A percentile compares a stretch with the other conserved stretches of the same genome.
Evolutionary conservation across 163 green algal genomes (phyloP).

Genomic region (Chloromonas sp.): DNA sequence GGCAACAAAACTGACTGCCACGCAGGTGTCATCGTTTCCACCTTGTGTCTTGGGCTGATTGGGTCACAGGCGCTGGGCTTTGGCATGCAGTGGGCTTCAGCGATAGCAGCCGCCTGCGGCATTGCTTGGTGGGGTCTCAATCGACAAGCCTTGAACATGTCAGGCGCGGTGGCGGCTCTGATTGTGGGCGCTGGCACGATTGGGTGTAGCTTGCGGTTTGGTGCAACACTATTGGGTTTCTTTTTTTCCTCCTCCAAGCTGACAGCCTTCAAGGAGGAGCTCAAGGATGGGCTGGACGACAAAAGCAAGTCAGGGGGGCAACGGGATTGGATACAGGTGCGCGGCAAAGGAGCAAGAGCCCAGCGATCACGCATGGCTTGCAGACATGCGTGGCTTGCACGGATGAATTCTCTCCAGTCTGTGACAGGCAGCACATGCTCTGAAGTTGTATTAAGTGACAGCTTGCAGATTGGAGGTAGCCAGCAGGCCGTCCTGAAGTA

Average conservation of each 20-base stretch:
- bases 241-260: conserved; percentile 72
- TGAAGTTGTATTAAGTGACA: not conserved
- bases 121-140: conserved; percentile 22
- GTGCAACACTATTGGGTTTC: conserved; percentile 73
- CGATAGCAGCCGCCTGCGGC: conserved; percentile 14
- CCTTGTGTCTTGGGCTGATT: conserved; percentile 23
- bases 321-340: conserved; percentile 79
- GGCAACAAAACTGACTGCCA: not conserved
- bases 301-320: conserved; percentile 73
- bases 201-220: conserved; percentile 56
- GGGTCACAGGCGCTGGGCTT: conserved; percentile 51
- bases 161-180: conserved; percentile 53
- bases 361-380: not conserved
- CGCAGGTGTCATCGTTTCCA: not conserved
- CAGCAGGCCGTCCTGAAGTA: too few species aligned
- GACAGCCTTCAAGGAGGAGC: conserved; percentile 65
- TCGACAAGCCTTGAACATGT: conserved; percentile 26
- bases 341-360: not conserved
- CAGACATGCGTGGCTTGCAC: not conserved
- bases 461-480: too few species aligned
- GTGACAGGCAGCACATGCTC: not conserved
- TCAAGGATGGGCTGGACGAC: conserved; percentile 67
- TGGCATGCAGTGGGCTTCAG: conserved; percentile 32
- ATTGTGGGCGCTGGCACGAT: conserved; percentile 63
- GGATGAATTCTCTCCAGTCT: not conserved